These are phyloP conservation scores for Trichoderma simmonsii DNA, from an alignment of 2,329 filamentous ascomycete genomes.

Conservation along the genomic window DNA sequence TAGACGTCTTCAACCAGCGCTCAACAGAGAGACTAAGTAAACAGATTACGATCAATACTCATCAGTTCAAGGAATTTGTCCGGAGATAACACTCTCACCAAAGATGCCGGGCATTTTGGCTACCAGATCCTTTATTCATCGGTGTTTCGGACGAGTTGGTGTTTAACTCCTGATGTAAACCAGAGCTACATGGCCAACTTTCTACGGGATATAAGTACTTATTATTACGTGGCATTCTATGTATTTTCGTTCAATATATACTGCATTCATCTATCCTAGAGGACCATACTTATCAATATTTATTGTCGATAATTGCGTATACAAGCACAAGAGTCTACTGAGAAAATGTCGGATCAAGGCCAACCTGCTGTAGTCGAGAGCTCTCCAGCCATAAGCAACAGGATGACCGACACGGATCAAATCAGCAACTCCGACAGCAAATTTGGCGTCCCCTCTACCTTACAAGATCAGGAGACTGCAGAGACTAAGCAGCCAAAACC, in stretches of 20 bases:
- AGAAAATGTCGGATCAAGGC: background rate
- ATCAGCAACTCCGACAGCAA: background rate
- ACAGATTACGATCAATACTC: background rate
- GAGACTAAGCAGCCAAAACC: background rate
- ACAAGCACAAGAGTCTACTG: background rate
- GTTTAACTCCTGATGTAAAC: background rate
- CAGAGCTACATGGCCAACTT: background rate
- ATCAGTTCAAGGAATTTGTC: background rate
- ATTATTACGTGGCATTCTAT: background rate
- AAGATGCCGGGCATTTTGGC: background rate
- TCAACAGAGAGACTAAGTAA: background rate
- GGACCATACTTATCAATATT: background rate
- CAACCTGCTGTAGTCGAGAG: background rate
- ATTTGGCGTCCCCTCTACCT: background rate
- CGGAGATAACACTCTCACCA: background rate
- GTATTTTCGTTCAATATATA: background rate
- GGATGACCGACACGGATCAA: background rate
- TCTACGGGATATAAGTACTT: background rate
- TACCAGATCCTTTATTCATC: background rate
- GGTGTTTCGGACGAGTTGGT: background rate
- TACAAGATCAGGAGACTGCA: background rate
- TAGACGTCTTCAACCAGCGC: background rate
- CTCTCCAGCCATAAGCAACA: background rate
- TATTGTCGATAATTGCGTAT: background rate
- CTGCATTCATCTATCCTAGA: background rate